These are phyloP conservation scores for Benincasa hispida DNA, from an alignment of 306 rosid species.

Conservation along the genomic window DNA sequence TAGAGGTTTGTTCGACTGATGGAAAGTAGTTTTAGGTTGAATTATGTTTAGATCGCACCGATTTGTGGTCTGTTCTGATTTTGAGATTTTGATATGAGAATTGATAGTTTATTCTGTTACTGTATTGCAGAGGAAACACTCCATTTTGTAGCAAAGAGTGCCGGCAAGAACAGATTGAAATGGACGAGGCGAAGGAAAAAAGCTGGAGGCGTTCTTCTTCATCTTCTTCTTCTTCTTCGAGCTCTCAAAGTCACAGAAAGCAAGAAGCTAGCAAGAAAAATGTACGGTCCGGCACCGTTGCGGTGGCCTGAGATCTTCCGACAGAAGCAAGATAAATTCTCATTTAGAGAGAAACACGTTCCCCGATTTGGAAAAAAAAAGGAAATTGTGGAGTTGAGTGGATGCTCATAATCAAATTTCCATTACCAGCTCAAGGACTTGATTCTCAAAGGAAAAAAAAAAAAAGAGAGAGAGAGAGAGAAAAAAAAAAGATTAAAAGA, in stretches of 20 bases:
- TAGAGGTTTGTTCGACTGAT: neutral
- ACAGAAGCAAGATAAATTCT: neutral
- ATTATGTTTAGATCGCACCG: neutral
- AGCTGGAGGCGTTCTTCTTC: slow-evolving; percentile 33
- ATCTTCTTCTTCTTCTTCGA: neutral
- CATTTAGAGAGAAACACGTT: neutral
- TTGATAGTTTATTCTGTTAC: neutral
- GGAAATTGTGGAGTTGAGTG: neutral
- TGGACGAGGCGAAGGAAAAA: slow-evolving; percentile 61
- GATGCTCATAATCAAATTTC: neutral
- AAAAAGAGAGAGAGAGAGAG: too few species aligned
- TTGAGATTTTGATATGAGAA: slow-evolving; percentile 14
- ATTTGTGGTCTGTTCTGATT: neutral
- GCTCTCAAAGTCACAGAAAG: slow-evolving; percentile 34
- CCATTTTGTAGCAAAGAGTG: slow-evolving; percentile 98
- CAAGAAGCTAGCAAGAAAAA: slow-evolving; percentile 43
- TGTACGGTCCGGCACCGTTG: slow-evolving; percentile 58
- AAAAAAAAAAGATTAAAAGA: too few species aligned
- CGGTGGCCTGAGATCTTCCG: slow-evolving; percentile 41
- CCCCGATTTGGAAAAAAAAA: neutral
- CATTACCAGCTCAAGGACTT: neutral
- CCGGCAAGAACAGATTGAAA: slow-evolving; percentile 70
- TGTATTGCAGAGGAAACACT: slow-evolving; percentile 67
- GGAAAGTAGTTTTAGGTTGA: neutral
- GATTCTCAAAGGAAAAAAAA: neutral